Base-by-base conservation (phyloP, 768 basidiomycete genomes). In the Boletus vermiculosoides region DNA sequence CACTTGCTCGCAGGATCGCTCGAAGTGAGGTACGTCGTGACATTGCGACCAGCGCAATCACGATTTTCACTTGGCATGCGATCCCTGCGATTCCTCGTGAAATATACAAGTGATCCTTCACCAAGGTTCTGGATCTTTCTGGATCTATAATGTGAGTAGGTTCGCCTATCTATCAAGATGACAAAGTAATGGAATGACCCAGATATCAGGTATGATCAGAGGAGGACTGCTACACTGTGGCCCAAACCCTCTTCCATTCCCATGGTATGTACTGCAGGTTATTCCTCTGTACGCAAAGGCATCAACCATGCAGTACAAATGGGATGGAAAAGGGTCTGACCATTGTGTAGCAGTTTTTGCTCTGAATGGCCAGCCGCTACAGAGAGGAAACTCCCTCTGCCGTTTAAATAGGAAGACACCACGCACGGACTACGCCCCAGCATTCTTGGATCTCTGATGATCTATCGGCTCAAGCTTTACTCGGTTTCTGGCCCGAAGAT, bases 181-280 rank as follows among this genome's bases (percentile, higher is more conserved):
- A 8, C 20, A 4, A 45, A 44, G 49, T 34, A 16, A 48, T 45
- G 23, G 50, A 42, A 37, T 41, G 47, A 52, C 36, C 31, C 40
- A 56, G 54, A 41, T n/a, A 45, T 45, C 28, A 40, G 47, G 30
- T 28, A 34, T 45, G 42, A 45, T 45, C 48, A 41, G 56, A 50
- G 50, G 12, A 36, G 37, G 60, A 48, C 54, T 47, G 54, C 54
- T 61, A 61, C 40, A 57, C 59, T 41, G 54, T 67, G 66, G 66
- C 67, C 70, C 59, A 70, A 68, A 69, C 64, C 54, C 66, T 73
- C 77, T 78, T 78, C 77, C 77, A 78, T 77, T 77, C 77, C 72
- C 77, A 78, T 78, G 77, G 77, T 78, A 78, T 71, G 75, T 73
- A 71, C 66, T 68, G 65, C 37, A 63, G 60, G 56, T 55, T 46